A percentile compares a stretch with the other conserved stretches of the same genome.
phyloP scores from a whole-genome alignment of 2,329 filamentous ascomycete genomes.

The Phaeosphaeriaceae sp. region DNA sequence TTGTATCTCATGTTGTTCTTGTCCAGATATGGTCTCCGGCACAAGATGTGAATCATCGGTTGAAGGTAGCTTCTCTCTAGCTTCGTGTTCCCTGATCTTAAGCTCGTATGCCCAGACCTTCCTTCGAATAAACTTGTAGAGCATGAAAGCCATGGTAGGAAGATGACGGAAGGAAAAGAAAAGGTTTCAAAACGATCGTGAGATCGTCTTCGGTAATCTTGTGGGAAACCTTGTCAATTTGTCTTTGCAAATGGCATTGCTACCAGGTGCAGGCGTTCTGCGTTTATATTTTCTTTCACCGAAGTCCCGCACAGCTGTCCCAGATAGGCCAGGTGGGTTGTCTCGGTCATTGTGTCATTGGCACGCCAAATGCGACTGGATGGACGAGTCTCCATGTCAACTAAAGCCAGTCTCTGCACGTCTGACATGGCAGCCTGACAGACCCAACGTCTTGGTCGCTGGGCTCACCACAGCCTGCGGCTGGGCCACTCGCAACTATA shows the following conservation, averaged over 20 bases:
- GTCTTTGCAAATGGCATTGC: background rate
- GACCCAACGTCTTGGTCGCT: background rate
- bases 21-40: constrained; percentile 20
- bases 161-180: background rate
- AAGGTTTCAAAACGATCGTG: background rate
- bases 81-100: constrained; percentile 26
- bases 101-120: constrained; percentile 29
- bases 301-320: constrained; percentile 10
- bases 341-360: constrained; percentile 10
- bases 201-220: background rate
- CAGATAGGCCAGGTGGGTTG: constrained; percentile 4
- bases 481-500: constrained; percentile 8
- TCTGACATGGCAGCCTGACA: background rate
- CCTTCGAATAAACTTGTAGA: constrained; percentile 36
- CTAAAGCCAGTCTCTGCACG: background rate
- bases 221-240: background rate
- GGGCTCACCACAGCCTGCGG: background rate
- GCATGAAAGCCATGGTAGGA: constrained; percentile 30
- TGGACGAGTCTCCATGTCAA: background rate
- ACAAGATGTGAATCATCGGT: constrained; percentile 33
- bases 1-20: constrained; percentile 3
- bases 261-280: background rate
- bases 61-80: constrained; percentile 27
- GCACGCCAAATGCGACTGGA: background rate
- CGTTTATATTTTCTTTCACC: constrained; percentile 11